A percentile compares a stretch with the other conserved stretches of the same genome.
phyloP scores from a whole-genome alignment of 441 rosid species.

The Arabidopsis hybrid region DNA sequence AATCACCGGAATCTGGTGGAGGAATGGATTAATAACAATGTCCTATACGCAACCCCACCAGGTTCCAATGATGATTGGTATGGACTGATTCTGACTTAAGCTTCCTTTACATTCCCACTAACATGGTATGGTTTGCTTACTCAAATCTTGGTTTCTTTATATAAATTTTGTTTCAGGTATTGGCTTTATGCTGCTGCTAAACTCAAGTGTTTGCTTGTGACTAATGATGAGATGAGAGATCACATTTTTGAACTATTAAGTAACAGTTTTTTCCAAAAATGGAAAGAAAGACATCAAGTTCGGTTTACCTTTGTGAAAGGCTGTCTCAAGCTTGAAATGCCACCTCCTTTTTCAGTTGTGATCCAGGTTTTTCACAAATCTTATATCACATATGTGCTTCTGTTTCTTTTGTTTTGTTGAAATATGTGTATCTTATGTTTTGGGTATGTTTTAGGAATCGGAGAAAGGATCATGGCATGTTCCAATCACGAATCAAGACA shows the following conservation, averaged over 20 bases:
- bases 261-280: slow-evolving; percentile 67
- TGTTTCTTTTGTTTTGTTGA: not conserved
- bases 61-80: slow-evolving; percentile 98
- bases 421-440: not conserved
- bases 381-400: not conserved
- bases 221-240: slow-evolving; percentile 96
- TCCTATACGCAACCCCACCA: slow-evolving; percentile 75
- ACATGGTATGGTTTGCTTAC: slow-evolving; percentile 10
- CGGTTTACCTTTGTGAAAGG: slow-evolving; percentile 77
- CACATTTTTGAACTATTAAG: slow-evolving; percentile 92
- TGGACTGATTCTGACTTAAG: not conserved
- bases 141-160: not conserved
- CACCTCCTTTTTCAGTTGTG: slow-evolving; percentile 63
- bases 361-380: slow-evolving; percentile 57
- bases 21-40: slow-evolving; percentile 71
- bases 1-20: slow-evolving; percentile 59
- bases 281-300: slow-evolving; percentile 94
- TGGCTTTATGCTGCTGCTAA: slow-evolving; percentile 90
- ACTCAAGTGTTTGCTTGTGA: slow-evolving; percentile 79
- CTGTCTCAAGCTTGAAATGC: slow-evolving; percentile 68
- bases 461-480: slow-evolving; percentile 91
- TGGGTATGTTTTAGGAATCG: slow-evolving; percentile 65
- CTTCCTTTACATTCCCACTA: not conserved
- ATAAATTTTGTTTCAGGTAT: slow-evolving; percentile 55
- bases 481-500: slow-evolving; percentile 49